Base-by-base conservation (phyloP, 192 early-diverging fungal genomes). In the Entomortierella beljakovae region DNA sequence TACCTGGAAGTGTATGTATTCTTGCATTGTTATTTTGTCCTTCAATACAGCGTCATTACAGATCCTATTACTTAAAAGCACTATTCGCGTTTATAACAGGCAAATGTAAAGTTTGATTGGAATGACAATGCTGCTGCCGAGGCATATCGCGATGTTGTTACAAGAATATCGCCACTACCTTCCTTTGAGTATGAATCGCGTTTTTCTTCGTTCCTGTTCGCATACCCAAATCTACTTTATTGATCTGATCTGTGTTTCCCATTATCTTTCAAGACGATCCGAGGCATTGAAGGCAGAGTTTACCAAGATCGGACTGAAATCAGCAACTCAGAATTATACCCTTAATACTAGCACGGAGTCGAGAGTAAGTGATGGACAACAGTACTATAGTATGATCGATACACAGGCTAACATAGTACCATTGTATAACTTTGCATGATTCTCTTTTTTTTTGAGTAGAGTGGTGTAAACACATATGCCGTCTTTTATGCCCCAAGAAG, bases 401-500 rank as follows among this genome's bases (percentile, higher is more conserved):
- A 46, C 20, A 20, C 20, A 5, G 3, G 4, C n/a, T n/a, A n/a
- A n/a, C n/a, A n/a, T n/a, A n/a, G n/a, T n/a, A n/a, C n/a, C n/a
- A n/a, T n/a, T n/a, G n/a, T n/a, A n/a, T n/a, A n/a, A n/a, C n/a
- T n/a, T n/a, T n/a, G n/a, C 37, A 40, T 13, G 37, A 40, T 9
- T 40, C 7, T 40, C 37, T 40, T 40, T 46, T n/a, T n/a, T n/a
- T n/a, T n/a, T n/a, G n/a, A n/a, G 20, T 59, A 65, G 43, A 54
- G 67, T 35, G 93, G 93, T 3, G 83, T 85, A 10, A 96, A 97
- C 75, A 90, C 92, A 22, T 94, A 94, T 73, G 96, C 92, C 8
- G 85, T 97, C 11, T 81, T 91, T 50, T 81, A 92, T 22, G 93
- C 97, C 20, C 92, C 94, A 7, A 84, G 96, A 11, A 89, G 90